A percentile compares a stretch with the other conserved stretches of the same genome.
Evolutionary conservation across 2,329 filamentous ascomycete genomes (phyloP).

Genomic region (Aureobasidium sp.): DNA sequence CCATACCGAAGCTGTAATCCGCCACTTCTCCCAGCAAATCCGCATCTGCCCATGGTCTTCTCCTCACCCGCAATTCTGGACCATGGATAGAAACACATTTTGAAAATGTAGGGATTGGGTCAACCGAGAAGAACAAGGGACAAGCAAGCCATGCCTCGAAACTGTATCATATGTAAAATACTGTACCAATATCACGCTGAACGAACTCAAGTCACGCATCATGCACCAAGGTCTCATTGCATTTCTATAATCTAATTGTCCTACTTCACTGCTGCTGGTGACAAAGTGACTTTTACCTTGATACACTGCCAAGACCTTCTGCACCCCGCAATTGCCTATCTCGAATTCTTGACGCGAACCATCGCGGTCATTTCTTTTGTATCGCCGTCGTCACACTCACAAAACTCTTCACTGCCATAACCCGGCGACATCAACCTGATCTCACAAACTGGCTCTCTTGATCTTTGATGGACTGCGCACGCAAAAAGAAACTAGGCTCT

Average conservation of each 20-base stretch:
- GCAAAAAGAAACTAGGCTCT: conserved; percentile 7
- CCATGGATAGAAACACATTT: not conserved
- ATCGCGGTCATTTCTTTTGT: conserved; percentile 1
- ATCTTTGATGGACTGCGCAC: conserved; percentile 11
- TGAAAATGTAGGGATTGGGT: not conserved
- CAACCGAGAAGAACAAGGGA: not conserved
- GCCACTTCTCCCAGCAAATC: not conserved
- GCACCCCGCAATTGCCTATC: conserved; percentile 1
- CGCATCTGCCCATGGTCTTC: not conserved
- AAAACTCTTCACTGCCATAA: not conserved
- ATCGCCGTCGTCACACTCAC: not conserved
- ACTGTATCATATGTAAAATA: conserved; percentile 12
- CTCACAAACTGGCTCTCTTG: not conserved
- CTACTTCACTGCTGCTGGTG: not conserved
- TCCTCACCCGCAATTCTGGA: not conserved
- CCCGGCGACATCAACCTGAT: not conserved
- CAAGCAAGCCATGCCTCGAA: not conserved
- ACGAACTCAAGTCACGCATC: not conserved
- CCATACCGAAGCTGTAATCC: no score
- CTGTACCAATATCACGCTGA: conserved; percentile 7
- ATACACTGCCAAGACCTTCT: not conserved
- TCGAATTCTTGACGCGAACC: not conserved
- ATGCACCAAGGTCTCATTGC: no score
- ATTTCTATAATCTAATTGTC: no score
- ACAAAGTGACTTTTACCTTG: not conserved